Evolutionary conservation across 2,329 filamentous ascomycete species (phyloP).

Genomic region (Colletotrichum tabaci): DNA sequence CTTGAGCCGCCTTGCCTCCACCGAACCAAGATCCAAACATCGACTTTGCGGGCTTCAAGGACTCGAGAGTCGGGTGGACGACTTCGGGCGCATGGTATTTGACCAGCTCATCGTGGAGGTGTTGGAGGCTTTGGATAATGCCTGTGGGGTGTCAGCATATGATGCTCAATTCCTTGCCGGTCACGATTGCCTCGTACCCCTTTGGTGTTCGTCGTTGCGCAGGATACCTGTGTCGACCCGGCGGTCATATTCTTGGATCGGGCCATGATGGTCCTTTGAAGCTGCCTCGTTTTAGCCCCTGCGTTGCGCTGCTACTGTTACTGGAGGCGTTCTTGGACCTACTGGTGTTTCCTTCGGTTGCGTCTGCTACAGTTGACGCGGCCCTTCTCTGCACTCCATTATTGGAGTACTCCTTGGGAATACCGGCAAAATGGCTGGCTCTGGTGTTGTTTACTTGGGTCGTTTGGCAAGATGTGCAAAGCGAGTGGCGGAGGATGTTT

Average conservation of each 20-base stretch:
- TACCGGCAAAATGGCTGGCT: no score
- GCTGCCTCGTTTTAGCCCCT: constrained; percentile 28
- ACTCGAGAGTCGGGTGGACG: constrained; percentile 82
- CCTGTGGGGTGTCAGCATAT: constrained; percentile 61
- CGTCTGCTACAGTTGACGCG: constrained; percentile 38
- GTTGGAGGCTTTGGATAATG: constrained; percentile 90
- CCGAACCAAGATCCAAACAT: constrained; percentile 76
- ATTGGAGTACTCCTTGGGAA: not conserved
- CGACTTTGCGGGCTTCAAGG: constrained; percentile 69
- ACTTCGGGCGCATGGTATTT: constrained; percentile 82
- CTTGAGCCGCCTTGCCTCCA: constrained; percentile 53
- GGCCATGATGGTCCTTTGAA: constrained; percentile 67
- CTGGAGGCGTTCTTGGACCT: not conserved
- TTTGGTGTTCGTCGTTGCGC: constrained; percentile 91
- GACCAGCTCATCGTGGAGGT: constrained; percentile 86
- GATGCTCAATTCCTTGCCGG: not conserved
- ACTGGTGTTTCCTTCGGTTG: constrained; percentile 31
- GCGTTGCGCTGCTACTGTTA: not conserved
- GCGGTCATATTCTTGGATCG: constrained; percentile 89
- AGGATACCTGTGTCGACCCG: constrained; percentile 82
- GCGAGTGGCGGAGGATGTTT: constrained; percentile 7
- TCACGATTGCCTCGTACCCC: constrained; percentile 69
- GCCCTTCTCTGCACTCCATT: constrained; percentile 28
- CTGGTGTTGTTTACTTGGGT: constrained; percentile 1
- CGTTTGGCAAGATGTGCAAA: constrained; percentile 24